phyloP scores from a whole-genome alignment of 495 filamentous ascomycete genomes.

The Aspergillus funiculosus region DNA sequence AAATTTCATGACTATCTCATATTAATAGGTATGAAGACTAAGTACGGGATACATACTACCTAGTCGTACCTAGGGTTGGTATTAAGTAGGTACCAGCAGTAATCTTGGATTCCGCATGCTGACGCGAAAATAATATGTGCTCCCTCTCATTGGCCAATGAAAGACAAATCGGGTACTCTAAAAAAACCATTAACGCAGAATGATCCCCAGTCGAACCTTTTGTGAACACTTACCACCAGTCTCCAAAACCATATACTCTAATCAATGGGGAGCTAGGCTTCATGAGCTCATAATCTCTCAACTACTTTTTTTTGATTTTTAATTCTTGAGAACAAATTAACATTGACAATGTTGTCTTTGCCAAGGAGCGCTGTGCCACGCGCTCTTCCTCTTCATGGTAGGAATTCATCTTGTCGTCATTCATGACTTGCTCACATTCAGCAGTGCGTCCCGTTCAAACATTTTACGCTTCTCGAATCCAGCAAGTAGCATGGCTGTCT shows the following conservation, averaged over 20 bases:
- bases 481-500: slow-evolving; percentile 34
- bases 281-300: not conserved
- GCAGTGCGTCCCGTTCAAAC: slow-evolving; percentile 28
- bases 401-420: not conserved
- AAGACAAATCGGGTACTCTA: not conserved
- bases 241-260: not conserved
- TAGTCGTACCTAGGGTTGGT: no score
- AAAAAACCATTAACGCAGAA: slow-evolving; percentile 14
- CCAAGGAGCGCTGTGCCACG: slow-evolving; percentile 28
- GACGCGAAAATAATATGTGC: no score
- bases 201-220: slow-evolving; percentile 3
- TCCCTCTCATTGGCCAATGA: not conserved
- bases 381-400: slow-evolving; percentile 32
- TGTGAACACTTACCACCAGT: not conserved
- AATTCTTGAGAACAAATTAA: not conserved
- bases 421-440: slow-evolving; percentile 13
- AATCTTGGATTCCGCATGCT: no score
- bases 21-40: no score
- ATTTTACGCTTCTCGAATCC: slow-evolving; percentile 22
- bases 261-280: not conserved
- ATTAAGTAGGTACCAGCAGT: no score
- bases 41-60: no score
- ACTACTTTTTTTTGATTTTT: not conserved
- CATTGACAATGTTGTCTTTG: slow-evolving; percentile 24
- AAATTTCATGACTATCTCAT: no score